These are phyloP conservation scores for Fusarium goolgardi DNA, from an alignment of 2,329 filamentous ascomycete genomes.

Conservation along the genomic window DNA sequence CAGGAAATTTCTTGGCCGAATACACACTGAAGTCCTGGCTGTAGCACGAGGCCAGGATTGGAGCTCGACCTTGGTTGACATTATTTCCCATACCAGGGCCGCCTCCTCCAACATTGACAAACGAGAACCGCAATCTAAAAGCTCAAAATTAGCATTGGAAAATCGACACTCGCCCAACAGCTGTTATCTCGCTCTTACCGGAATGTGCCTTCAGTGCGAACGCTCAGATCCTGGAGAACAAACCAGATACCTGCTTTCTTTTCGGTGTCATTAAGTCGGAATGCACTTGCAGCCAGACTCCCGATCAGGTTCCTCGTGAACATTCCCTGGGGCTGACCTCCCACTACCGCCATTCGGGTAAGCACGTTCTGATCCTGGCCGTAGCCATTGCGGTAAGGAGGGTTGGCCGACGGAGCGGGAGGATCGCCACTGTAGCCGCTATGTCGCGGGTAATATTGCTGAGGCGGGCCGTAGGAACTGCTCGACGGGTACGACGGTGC, in stretches of 20 bases:
- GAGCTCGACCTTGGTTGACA: slow-evolving; percentile 80
- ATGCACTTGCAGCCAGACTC: slow-evolving; percentile 88
- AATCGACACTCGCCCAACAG: neutral
- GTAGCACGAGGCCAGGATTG: slow-evolving; percentile 86
- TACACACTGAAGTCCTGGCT: slow-evolving; percentile 93
- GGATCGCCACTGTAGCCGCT: slow-evolving; percentile 49
- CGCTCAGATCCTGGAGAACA: slow-evolving; percentile 92
- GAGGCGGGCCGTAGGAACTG: slow-evolving; percentile 52
- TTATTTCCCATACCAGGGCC: slow-evolving; percentile 54
- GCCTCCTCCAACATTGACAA: slow-evolving; percentile 81
- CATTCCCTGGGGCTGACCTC: slow-evolving; percentile 77
- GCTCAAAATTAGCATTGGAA: slow-evolving; percentile 31
- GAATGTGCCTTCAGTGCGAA: slow-evolving; percentile 91
- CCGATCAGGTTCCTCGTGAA: slow-evolving; percentile 96
- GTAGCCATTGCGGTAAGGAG: slow-evolving; percentile 49
- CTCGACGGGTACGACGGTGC: slow-evolving; percentile 48
- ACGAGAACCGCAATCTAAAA: slow-evolving; percentile 72
- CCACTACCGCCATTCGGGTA: slow-evolving; percentile 52
- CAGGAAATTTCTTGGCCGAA: slow-evolving; percentile 97
- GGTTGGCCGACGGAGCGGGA: slow-evolving; percentile 43
- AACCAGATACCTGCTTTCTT: slow-evolving; percentile 95
- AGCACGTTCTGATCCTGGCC: slow-evolving; percentile 49
- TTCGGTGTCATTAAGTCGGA: slow-evolving; percentile 80
- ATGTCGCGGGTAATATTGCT: slow-evolving; percentile 54
- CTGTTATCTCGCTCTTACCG: slow-evolving; percentile 66